phyloP scores from a whole-genome alignment of 208 protist genomes.

The Acanthamoeba rhysodes region DNA sequence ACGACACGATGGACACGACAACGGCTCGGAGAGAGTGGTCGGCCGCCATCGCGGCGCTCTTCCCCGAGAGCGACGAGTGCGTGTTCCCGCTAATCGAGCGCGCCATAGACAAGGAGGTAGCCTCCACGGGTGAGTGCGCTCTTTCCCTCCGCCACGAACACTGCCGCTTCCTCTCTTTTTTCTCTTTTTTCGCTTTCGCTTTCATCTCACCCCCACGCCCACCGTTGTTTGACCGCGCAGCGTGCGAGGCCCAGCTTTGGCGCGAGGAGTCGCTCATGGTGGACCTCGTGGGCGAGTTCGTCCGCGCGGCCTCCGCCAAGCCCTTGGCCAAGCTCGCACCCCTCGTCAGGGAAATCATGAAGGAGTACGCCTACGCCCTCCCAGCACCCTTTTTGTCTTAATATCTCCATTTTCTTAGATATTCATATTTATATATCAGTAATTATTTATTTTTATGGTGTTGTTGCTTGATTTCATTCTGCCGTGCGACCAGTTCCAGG shows the following conservation, averaged over 20 bases:
- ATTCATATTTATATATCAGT: neutral
- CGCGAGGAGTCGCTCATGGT: conserved; percentile 57
- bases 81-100: neutral
- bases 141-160: neutral
- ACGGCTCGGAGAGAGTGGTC: neutral
- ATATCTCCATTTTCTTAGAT: too few relatives aligned
- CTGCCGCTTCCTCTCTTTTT: neutral
- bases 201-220: neutral
- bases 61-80: neutral
- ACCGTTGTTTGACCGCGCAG: neutral
- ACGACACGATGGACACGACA: conserved; percentile 14
- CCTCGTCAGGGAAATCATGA: neutral
- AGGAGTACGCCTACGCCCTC: neutral
- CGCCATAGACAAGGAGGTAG: neutral
- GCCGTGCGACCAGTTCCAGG: too few relatives aligned
- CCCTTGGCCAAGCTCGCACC: neutral
- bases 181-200: neutral
- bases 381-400: neutral
- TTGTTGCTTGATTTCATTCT: neutral
- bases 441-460: neutral
- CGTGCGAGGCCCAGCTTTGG: neutral
- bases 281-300: conserved; percentile 47
- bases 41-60: neutral
- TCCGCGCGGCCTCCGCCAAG: neutral
- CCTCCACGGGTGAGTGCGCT: neutral